These are phyloP conservation scores for Termitomyces sp. DNA, from an alignment of 1,284 basidiomycete genomes.

Conservation along the genomic window DNA sequence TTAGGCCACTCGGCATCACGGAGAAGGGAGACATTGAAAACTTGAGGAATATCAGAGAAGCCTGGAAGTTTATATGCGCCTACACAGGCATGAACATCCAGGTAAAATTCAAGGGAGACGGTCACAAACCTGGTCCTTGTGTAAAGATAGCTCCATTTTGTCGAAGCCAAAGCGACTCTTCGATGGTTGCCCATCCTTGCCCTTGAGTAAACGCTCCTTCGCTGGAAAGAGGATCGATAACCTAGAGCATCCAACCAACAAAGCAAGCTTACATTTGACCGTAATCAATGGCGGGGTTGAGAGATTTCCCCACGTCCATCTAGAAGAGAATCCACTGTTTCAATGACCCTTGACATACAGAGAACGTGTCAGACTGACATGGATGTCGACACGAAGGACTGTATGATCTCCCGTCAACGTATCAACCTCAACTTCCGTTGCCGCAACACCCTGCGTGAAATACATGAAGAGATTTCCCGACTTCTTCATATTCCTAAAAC, in stretches of 20 bases:
- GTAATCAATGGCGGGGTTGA: slow-evolving; percentile 16
- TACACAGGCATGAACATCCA: background rate
- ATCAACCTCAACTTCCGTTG: slow-evolving; percentile 16
- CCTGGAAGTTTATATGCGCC: slow-evolving; percentile 16
- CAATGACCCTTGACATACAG: background rate
- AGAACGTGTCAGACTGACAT: slow-evolving; percentile 2
- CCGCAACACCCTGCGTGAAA: slow-evolving; percentile 14
- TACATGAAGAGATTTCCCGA: slow-evolving; percentile 15
- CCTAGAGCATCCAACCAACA: too few species aligned
- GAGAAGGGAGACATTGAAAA: slow-evolving; percentile 16
- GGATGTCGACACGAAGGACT: slow-evolving; percentile 14
- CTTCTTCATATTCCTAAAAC: slow-evolving; percentile 13
- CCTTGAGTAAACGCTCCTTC: slow-evolving; percentile 16
- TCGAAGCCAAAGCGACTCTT: slow-evolving; percentile 16
- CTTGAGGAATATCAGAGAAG: slow-evolving; percentile 15
- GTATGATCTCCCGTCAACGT: slow-evolving; percentile 14
- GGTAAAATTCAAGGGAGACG: background rate
- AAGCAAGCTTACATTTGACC: slow-evolving; percentile 12
- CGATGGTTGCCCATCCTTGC: slow-evolving; percentile 15
- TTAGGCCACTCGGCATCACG: slow-evolving; percentile 17
- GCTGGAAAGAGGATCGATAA: background rate
- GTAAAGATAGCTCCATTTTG: slow-evolving; percentile 16
- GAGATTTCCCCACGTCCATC: slow-evolving; percentile 17
- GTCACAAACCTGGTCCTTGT: slow-evolving; percentile 9
- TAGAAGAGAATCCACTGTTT: background rate